These are phyloP conservation scores for Musa itinerans DNA, from an alignment of 176 grass and related monocot genomes.

Conservation along the genomic window DNA sequence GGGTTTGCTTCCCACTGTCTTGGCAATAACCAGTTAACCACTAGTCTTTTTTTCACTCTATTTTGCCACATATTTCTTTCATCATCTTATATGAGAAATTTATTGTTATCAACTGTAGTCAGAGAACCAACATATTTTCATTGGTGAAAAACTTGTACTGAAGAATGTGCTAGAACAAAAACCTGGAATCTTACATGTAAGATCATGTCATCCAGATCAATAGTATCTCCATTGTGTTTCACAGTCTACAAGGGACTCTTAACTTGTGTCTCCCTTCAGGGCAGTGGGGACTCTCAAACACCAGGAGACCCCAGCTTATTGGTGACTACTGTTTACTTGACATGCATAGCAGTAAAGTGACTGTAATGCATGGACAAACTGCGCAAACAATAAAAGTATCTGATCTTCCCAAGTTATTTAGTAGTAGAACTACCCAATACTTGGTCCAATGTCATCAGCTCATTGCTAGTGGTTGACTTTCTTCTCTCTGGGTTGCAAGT, in stretches of 20 bases:
- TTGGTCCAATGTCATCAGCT: no score
- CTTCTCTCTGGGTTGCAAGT: no score
- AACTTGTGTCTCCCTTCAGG: background rate
- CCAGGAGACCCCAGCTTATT: no score
- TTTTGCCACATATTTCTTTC: background rate
- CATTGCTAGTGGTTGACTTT: no score
- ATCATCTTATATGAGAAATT: no score
- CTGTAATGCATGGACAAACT: no score
- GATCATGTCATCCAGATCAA: conserved; percentile 2
- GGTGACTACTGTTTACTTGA: no score
- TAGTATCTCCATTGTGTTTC: background rate
- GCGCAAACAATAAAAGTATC: no score
- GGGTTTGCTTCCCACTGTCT: conserved; percentile 9
- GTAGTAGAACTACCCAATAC: no score
- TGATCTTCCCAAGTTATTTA: no score
- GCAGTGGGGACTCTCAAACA: no score
- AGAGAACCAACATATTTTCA: background rate
- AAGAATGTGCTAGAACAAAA: background rate
- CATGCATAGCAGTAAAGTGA: no score
- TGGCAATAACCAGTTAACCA: background rate
- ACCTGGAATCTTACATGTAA: background rate
- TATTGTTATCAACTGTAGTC: background rate
- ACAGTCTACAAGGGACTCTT: background rate
- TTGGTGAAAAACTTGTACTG: background rate
- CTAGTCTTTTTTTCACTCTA: background rate